These are phyloP conservation scores for Aureobasidium melanogenum DNA, from an alignment of 2,329 filamentous ascomycete genomes.

Conservation along the genomic window DNA sequence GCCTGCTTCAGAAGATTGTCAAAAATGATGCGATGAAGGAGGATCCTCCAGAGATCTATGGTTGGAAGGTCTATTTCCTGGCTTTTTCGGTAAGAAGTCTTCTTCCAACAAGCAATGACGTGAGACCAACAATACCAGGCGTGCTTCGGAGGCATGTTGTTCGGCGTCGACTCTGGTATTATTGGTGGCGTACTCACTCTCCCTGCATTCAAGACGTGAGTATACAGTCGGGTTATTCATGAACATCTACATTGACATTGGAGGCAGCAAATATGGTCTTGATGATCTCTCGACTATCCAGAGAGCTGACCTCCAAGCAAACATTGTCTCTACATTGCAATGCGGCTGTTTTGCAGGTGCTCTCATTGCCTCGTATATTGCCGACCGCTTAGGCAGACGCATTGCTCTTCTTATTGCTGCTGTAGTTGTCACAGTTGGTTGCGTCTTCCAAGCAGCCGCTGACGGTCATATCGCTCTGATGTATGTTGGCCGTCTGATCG, in stretches of 20 bases:
- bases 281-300: slow-evolving; percentile 29
- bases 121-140: slow-evolving; percentile 27
- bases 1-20: slow-evolving; percentile 48
- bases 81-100: slow-evolving; percentile 44
- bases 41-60: slow-evolving; percentile 60
- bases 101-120: background rate
- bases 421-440: slow-evolving; percentile 50
- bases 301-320: slow-evolving; percentile 50
- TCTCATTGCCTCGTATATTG: slow-evolving; percentile 46
- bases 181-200: slow-evolving; percentile 60
- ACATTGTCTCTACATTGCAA: slow-evolving; percentile 64
- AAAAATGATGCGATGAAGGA: slow-evolving; percentile 63
- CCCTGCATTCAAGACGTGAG: slow-evolving; percentile 47
- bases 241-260: background rate
- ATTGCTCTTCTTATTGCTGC: slow-evolving; percentile 48
- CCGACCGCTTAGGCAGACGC: slow-evolving; percentile 49
- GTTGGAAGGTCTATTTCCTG: slow-evolving; percentile 58
- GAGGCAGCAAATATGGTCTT: slow-evolving; percentile 44
- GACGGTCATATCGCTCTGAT: slow-evolving; percentile 52
- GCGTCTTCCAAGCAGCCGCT: slow-evolving; percentile 56
- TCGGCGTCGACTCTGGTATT: slow-evolving; percentile 58
- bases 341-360: slow-evolving; percentile 59
- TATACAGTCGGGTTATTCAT: background rate
- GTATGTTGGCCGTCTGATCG: slow-evolving; percentile 56
- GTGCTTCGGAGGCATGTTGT: slow-evolving; percentile 62